Evolutionary conservation across 352 stramenopile genomes (phyloP), one percentile per base, ranked within the genome.

Genomic region (Phytophthora colocasiae): DNA sequence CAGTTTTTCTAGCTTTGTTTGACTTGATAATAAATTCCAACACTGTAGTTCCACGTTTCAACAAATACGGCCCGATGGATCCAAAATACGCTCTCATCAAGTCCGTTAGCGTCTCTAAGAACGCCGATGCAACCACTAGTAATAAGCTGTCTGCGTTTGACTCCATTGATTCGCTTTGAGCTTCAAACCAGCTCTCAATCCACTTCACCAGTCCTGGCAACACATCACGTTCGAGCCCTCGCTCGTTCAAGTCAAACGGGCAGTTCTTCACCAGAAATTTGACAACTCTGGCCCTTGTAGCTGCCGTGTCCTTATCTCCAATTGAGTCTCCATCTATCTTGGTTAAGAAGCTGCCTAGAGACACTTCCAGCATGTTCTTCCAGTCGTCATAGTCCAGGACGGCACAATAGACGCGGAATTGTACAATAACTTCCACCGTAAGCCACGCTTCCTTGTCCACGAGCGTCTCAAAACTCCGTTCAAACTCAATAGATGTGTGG

Each of bases 391-490:
- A 70, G 11, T 82, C 65, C 11, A 95, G 32, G 32, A 95, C 71
- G 6, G 75, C 77, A 44, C 84, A 95, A 58, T 95, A 95, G 1
- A 89, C 83, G 48, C 78, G 78, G 55, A 80, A 85, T 31, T 83
- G 71, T 9, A 84, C 73, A 2, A 94, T 22, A 22, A 84, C 63
- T 32, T 81, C 64, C 43, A 93, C 67, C 29, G 74, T 85, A 40
- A 87, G 71, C 83, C 83, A 95, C 26, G 82, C 87, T 44, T 88
- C 82, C 14, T 76, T 81, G 49, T 95, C 86, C n/a, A 95, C 71
- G 6, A 63, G 65, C n/a, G 53, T 73, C 49, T 80, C 63, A 11
- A 81, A 67, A 36, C 57, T 70, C 8, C 24, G 41, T 3, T 81
- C 71, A 19, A 68, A 58, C 27, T 69, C 63, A 4, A 57, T 45